These are phyloP conservation scores for Cytospora schulzeri DNA, from an alignment of 2,329 filamentous ascomycete genomes.

Conservation along the genomic window DNA sequence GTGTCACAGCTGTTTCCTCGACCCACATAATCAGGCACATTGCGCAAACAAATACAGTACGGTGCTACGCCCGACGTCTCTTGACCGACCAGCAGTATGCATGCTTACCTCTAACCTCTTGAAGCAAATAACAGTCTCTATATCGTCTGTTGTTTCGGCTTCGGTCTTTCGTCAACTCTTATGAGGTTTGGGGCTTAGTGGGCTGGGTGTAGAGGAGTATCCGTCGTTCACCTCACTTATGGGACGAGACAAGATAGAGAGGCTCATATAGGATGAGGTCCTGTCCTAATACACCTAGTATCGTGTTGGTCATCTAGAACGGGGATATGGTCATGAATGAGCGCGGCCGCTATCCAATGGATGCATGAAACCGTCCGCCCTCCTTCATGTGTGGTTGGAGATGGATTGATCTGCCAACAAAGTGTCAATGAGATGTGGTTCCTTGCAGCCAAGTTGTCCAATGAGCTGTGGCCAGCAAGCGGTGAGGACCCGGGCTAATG, in stretches of 20 bases:
- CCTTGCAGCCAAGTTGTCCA: neutral
- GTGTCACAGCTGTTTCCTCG: neutral
- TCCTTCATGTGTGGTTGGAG: neutral
- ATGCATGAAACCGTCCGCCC: neutral
- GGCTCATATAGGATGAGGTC: neutral
- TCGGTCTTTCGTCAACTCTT: neutral
- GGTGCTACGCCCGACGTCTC: neutral
- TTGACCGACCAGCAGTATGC: neutral
- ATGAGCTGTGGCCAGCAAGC: constrained; percentile 1
- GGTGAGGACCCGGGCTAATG: neutral
- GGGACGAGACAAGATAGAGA: neutral
- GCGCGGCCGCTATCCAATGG: neutral
- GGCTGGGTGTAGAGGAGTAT: neutral
- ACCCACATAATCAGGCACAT: neutral
- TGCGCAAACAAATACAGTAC: neutral
- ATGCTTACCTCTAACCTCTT: neutral
- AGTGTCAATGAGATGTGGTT: neutral
- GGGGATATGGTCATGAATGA: neutral
- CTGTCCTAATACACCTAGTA: neutral
- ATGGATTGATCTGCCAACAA: neutral
- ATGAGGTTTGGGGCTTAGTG: neutral
- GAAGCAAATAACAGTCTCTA: neutral
- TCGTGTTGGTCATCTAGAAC: neutral
- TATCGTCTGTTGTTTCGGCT: neutral
- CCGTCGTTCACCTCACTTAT: neutral